phyloP scores from a whole-genome alignment of 2,329 filamentous ascomycete genomes.

The Aspergillus aculeatus region DNA sequence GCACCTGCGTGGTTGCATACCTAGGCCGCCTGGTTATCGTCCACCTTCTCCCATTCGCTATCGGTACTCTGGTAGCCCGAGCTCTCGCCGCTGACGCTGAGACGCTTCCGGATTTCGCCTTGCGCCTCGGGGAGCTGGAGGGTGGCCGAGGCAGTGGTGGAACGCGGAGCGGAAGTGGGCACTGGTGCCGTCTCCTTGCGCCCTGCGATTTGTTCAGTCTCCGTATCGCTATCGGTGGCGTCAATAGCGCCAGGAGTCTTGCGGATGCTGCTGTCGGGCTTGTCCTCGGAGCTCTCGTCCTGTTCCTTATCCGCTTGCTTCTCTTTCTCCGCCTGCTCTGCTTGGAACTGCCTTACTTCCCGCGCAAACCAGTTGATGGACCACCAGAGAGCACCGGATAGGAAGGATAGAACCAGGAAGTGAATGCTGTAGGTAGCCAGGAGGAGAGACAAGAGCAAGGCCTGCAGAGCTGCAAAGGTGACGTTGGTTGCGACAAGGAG shows the following conservation, averaged over 20 bases:
- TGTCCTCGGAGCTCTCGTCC: conserved; percentile 15
- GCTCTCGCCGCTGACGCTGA: conserved; percentile 48
- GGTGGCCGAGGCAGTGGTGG: conserved; percentile 29
- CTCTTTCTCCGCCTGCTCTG: conserved; percentile 46
- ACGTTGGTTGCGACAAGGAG: conserved; percentile 87
- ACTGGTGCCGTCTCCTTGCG: conserved; percentile 15
- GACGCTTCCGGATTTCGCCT: conserved; percentile 45
- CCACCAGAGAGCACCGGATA: conserved; percentile 84
- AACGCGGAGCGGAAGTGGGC: conserved; percentile 14
- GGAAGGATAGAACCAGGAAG: conserved; percentile 75
- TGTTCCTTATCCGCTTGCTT: conserved; percentile 42
- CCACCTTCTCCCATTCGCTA: conserved; percentile 97
- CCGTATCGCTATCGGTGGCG: conserved; percentile 46
- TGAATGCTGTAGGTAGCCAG: conserved; percentile 83
- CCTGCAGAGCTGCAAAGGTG: conserved; percentile 81
- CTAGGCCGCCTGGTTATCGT: conserved; percentile 35
- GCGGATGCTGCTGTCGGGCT: conserved; percentile 24
- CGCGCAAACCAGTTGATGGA: conserved; percentile 95
- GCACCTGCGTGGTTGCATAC: neutral
- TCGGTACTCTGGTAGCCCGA: conserved; percentile 73
- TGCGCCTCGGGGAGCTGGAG: conserved; percentile 50
- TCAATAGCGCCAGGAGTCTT: conserved; percentile 36
- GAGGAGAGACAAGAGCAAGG: conserved; percentile 73
- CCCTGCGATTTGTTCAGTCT: conserved; percentile 36
- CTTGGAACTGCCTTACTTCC: conserved; percentile 58